Base-by-base conservation (phyloP, 2,329 filamentous ascomycete species). In the Aspergillus sp. region DNA sequence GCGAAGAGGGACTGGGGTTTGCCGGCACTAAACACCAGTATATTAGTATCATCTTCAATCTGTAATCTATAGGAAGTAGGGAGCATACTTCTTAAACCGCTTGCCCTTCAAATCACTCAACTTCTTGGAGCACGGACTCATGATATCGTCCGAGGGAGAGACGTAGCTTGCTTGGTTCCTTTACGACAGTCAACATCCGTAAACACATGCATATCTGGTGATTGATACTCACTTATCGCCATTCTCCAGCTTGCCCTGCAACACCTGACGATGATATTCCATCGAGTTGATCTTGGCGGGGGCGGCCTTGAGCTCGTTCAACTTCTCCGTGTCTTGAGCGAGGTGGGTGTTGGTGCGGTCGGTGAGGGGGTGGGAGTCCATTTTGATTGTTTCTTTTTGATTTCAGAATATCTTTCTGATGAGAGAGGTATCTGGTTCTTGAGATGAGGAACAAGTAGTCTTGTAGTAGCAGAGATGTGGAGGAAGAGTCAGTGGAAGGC, bases 101-200 rank as follows among this genome's bases (percentile, higher is more conserved):
- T 81, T 81, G 39, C 77, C 77, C 74, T 82, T 82, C 57, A 82
- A 70, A 59, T 81, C 77, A 54, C 76, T 80, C 68, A 82, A 58
- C 57, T 82, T 82, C 73, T 81, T 80, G 27, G 79, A 81, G 61
- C 79, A 81, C 3, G 80, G 80, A 54, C 78, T 81, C 75, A 81
- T 79, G 53, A 82, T 79, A 41, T 78, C 77, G 64, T 82, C 80
- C 3, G 79, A 81, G 0, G 80, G 80, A 38, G 80, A 82, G 59
- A 82, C 73, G 63, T 82, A 82, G 48, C 74, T 73, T 47, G 71
- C 69, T 54, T 71, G 64, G 65, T 70, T 61, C 70, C 73, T 68
- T 66, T 51, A 64, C 60, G 21, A 36, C 41, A 27, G 15, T 32
- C 36, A 8, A 7, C 4, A 30, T 30, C 27, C 10, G 27, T 30